Base-by-base conservation (phyloP, 2,329 filamentous ascomycete genomes). In the Macrophomina phaseolina region DNA sequence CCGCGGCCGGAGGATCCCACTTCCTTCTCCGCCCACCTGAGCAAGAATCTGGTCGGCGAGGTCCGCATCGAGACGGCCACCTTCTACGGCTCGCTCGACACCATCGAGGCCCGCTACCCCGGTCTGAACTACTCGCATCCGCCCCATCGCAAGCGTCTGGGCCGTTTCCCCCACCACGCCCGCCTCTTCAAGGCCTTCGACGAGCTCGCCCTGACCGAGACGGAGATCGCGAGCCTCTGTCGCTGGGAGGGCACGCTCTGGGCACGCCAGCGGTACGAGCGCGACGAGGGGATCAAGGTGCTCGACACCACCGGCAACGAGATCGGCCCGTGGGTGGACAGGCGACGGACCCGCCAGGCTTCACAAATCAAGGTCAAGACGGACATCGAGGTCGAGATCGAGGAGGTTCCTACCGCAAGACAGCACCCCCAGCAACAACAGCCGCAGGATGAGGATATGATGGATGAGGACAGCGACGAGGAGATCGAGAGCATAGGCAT, bases 171-270 rank as follows among this genome's bases (percentile, higher is more conserved):
- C 16, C 92, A 91, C 87, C 91, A 94, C 77, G 85, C 88, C 69
- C 86, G 89, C 67, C 85, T 94, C 12, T 94, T 94, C 77, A 86
- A 88, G 48, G 90, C 91, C 34, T 93, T 94, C 73, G 90, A 93
- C 77, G 81, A 79, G 32, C 83, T 94, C 30, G 84, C 84, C 51
- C 82, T 94, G 46, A 94, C 91, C 7, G 81, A 86, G 67, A 81
- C 83, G 71, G 91, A 94, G 76, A 92, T 94, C 71, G 84, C 87
- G 64, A 82, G 83, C 58, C 82, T 94, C 75, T 93, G 91, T 67
- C 90, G 91, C 74, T 94, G 91, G 91, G 91, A 94, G 80, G 91
- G 91, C 67, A 94, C 91, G 9, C 88, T 89, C 69, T 94, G 91
- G 91, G 91, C 91, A 68, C 90, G 93, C 75, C 90, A 93, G 75